Conservation (phyloP, 176 grass and related monocot genomes). For the Elaeis guineensis region DNA sequence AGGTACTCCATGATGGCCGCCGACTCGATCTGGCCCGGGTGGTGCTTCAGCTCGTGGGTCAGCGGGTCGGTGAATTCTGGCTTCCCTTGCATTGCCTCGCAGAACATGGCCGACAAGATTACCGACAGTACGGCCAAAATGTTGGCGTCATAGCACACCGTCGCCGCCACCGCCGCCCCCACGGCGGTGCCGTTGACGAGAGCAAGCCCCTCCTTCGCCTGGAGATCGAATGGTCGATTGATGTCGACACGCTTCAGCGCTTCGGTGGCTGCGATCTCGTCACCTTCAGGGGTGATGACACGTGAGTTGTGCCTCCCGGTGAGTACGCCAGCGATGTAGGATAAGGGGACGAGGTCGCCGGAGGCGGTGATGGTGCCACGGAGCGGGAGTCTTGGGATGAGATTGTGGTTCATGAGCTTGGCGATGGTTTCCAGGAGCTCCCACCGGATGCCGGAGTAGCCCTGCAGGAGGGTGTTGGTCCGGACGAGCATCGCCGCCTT, state of each 20-base stretch:
- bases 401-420: constrained; percentile 14
- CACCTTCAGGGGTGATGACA: constrained; percentile 8
- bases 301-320: constrained; percentile 9
- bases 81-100: constrained; percentile 21
- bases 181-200: constrained; percentile 16
- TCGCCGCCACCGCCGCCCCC: constrained; percentile 16
- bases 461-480: constrained; percentile 17
- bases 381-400: constrained; percentile 11
- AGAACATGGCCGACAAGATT: constrained; percentile 22
- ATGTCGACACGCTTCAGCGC: constrained; percentile 15
- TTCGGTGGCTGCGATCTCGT: constrained; percentile 5
- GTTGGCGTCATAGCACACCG: constrained; percentile 20
- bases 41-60: constrained; percentile 22
- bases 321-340: constrained; percentile 20
- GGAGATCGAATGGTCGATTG: neutral
- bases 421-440: constrained; percentile 13
- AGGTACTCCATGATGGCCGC: constrained; percentile 18
- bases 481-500: constrained; percentile 18
- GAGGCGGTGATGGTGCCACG: constrained; percentile 18
- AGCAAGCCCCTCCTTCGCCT: constrained; percentile 17
- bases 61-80: constrained; percentile 18
- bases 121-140: constrained; percentile 10
- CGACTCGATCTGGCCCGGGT: constrained; percentile 20
- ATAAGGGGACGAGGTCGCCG: constrained; percentile 15
- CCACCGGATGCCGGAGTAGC: constrained; percentile 21